Evolutionary conservation across 495 filamentous ascomycete species (phyloP), one percentile per base, ranked within the genome.

Genomic region (Tuber microsphaerosporum): DNA sequence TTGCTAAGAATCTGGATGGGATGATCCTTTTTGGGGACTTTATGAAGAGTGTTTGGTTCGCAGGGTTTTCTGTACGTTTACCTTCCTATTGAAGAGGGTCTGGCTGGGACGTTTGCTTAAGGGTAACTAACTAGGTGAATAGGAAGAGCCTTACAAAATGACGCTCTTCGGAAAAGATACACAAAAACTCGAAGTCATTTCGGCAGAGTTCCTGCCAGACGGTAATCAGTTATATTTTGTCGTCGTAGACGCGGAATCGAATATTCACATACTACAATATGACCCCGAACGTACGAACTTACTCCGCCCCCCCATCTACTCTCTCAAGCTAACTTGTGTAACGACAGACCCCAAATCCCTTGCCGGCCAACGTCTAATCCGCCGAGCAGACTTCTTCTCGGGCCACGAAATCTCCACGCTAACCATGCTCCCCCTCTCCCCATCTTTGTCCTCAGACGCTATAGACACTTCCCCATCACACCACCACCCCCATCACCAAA

Each of bases 81-180:
- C 51, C 31, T 34, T 37, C 51, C 34, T 16, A 42, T 2, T 42
- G 17, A 43, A 34, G 69, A 16, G 41, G 22, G 42, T 10, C 41
- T 56, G 43, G 39, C 19, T 45, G 17, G 22, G 70, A 22, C 19
- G 37, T 78, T 42, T 78, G 37, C 78, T 46, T 19, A 61, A 61
- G 69, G 31, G 74, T 44, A 31, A 17, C n/a, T 73, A 17, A 78
- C 61, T 71, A 89, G 34, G 26, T 5, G 56, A 16, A 16, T 34
- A 65, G 86, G 90, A 97, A 84, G 94, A 97, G 78, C 95, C 95
- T 0, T 98, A 98, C 82, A 93, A 91, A 82, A 94, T 99, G 90
- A 91, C 90, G 20, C 86, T 97, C n/a, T 94, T 98, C 82, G 93
- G 94, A 69, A 97, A 97, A 83, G 90, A 91, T 80, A 86, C 87